Percentiles rank a stretch among this genome's conserved stretches.
phyloP scores from a whole-genome alignment of 139 green algal species.

The Closterium sp. region DNA sequence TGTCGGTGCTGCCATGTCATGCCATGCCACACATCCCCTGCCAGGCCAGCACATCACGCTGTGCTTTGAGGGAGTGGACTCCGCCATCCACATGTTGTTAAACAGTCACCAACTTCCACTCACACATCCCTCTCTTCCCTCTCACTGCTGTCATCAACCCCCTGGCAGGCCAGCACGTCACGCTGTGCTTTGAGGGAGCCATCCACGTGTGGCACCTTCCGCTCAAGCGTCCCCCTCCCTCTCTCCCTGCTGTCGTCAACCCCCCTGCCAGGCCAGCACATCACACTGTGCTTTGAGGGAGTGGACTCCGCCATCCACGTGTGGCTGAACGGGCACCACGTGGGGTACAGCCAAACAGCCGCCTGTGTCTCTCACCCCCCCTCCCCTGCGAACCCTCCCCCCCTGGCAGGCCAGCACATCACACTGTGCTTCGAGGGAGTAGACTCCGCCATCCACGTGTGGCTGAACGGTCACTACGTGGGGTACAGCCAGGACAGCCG shows the following conservation, averaged over 20 bases:
- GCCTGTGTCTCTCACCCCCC: no score
- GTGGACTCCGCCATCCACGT: conserved; percentile 85
- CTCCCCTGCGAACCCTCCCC: no score
- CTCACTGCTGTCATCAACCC: conserved; percentile 72
- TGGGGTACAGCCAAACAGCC: no score
- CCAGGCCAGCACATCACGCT: conserved; percentile 47
- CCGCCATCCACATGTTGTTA: conserved; percentile 83
- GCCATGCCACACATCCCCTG: no score
- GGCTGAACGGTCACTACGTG: no score
- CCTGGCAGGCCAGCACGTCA: conserved; percentile 89
- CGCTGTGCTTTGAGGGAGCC: no score
- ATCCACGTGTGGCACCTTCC: conserved; percentile 54
- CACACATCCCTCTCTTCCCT: background rate
- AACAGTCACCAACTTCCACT: conserved; percentile 78
- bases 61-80: conserved; percentile 83
- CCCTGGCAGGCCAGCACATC: no score
- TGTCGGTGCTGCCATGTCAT: no score
- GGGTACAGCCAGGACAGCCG: no score
- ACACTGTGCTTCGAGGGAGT: conserved; percentile 82
- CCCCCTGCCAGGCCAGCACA: conserved; percentile 13
- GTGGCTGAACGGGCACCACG: no score
- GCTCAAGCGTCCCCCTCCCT: background rate
- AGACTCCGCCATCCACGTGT: no score
- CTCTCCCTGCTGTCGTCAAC: no score
- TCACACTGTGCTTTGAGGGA: conserved; percentile 82